Evolutionary conservation across 2,329 filamentous ascomycete species (phyloP).

Genomic region (Macroventuria anomochaeta): DNA sequence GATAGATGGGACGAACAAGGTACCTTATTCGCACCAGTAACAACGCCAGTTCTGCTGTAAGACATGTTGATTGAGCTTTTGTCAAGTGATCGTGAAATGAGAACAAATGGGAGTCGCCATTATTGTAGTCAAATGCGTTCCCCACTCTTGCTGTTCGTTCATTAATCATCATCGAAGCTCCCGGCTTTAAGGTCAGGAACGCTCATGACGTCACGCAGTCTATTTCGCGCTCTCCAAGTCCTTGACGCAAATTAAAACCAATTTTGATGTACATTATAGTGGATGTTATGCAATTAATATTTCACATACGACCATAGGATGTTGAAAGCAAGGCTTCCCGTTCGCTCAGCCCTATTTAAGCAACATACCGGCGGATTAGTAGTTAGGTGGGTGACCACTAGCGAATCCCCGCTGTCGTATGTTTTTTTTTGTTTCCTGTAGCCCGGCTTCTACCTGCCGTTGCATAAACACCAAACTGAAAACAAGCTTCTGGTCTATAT

Average conservation of each 20-base stretch:
- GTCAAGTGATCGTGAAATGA: neutral
- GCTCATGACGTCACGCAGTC: constrained; percentile 11
- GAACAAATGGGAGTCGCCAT: neutral
- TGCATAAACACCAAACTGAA: no score
- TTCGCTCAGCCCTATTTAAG: no score
- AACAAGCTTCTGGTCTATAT: no score
- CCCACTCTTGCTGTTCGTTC: constrained; percentile 8
- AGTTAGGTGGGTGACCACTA: neutral
- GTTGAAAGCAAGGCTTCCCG: no score
- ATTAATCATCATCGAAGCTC: constrained; percentile 19
- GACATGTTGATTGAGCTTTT: constrained; percentile 25
- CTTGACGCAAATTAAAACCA: no score
- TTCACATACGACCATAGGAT: no score
- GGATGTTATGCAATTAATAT: no score
- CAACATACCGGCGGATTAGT: no score
- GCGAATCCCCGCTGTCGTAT: neutral
- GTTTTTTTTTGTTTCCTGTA: no score
- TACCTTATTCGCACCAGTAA: constrained; percentile 63
- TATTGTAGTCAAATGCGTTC: neutral
- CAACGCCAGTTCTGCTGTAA: constrained; percentile 55
- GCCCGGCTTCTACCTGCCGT: no score
- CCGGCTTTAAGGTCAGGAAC: neutral
- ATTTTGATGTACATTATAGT: no score
- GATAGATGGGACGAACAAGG: neutral
- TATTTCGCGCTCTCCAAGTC: neutral